Evolutionary conservation across 2,329 filamentous ascomycete species (phyloP), one percentile per base, ranked within the genome.

Genomic region (Penicillium crustosum): DNA sequence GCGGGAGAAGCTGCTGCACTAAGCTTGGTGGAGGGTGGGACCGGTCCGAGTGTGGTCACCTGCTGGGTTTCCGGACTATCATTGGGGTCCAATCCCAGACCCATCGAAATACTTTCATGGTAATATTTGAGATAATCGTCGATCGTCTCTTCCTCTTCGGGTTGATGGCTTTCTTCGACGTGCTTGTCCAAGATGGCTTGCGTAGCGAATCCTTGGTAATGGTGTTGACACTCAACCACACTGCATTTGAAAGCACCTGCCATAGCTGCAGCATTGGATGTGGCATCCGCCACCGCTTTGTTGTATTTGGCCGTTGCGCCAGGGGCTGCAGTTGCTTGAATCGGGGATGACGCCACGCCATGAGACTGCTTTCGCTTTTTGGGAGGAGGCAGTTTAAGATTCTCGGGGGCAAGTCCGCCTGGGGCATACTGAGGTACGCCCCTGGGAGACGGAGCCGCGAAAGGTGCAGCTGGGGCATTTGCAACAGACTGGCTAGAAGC

Each of bases 351-450:
- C 59, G 35, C 53, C 9, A 60, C 70, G 9, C 76, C 69, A 52
- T 81, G 77, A 52, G 79, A 80, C 60, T 82, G 77, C 75, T 83
- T 85, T 53, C 79, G 78, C 66, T 79, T 83, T 75, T 86, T 87
- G 55, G 78, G 76, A 2, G 81, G 78, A 19, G 84, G 85, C 25
- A 87, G 71, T 47, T 84, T 82, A 47, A 88, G 77, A 61, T 85
- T 82, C 50, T 83, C 81, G 12, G 80, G 78, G 5, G 80, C 83
- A 49, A 86, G 77, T 49, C 79, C 77, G 21, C 78, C 79, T 21
- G 78, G 76, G 9, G 77, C 78, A 55, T 84, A 83, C 51, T 81
- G 80, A 9, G 85, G 83, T 56, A 85, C 78, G 25, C 84, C 84
- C 54, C 82, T 79, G 17, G 83, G 83, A 48, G 82, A 83, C 27